phyloP scores from a whole-genome alignment of 768 basidiomycete genomes.

The Collybia mongolica region DNA sequence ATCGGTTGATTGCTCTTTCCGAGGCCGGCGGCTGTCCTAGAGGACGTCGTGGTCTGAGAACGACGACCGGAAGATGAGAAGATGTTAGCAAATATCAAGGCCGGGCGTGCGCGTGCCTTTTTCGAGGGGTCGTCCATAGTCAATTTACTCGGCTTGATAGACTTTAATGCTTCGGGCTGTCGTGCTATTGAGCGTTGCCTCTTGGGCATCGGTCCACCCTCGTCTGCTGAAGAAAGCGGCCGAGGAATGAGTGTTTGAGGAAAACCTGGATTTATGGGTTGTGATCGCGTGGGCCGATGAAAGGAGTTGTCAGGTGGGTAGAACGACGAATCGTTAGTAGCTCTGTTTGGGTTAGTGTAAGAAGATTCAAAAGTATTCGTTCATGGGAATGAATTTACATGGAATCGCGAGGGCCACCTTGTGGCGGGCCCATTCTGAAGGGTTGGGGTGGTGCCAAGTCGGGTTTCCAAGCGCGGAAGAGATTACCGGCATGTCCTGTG shows the following conservation, averaged over 20 bases:
- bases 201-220: conserved; percentile 76
- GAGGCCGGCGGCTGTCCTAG: conserved; percentile 52
- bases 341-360: conserved; percentile 32
- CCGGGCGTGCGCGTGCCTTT: conserved; percentile 92
- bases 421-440: conserved; percentile 55
- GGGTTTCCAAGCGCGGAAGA: conserved; percentile 59
- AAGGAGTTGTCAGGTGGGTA: conserved; percentile 55
- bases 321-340: conserved; percentile 54
- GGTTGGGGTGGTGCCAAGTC: conserved; percentile 47
- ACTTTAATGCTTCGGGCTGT: conserved; percentile 50
- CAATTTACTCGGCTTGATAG: conserved; percentile 54
- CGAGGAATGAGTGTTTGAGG: conserved; percentile 55
- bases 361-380: too few relatives aligned
- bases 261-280: conserved; percentile 35
- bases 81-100: conserved; percentile 83
- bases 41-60: conserved; percentile 70
- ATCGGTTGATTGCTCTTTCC: conserved; percentile 50
- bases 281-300: conserved; percentile 44
- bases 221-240: conserved; percentile 81
- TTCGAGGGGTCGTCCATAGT: conserved; percentile 70
- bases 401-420: conserved; percentile 54
- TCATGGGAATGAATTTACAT: conserved; percentile 39
- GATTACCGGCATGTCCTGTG: conserved; percentile 48
- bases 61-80: conserved; percentile 84
- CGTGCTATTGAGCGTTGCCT: conserved; percentile 65